phyloP scores from a whole-genome alignment of 73 alveolate genomes.

The Tetrahymena borealis region DNA sequence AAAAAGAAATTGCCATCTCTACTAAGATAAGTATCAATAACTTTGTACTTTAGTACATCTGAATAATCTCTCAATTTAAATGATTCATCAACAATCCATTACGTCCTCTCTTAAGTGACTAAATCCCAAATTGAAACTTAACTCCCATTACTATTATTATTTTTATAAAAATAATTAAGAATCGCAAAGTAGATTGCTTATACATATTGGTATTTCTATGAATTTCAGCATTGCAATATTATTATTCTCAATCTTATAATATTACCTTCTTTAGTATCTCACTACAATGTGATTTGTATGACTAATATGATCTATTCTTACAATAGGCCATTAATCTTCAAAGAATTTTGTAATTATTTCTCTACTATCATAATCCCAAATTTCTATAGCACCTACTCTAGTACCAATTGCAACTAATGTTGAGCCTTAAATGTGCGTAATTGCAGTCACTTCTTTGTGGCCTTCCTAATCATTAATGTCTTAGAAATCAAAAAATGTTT shows the following conservation, averaged over 20 bases:
- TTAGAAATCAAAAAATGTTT: background rate
- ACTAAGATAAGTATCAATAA: background rate
- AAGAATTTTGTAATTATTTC: background rate
- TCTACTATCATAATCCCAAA: background rate
- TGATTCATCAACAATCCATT: background rate
- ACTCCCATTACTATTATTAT: background rate
- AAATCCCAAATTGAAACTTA: background rate
- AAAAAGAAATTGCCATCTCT: background rate
- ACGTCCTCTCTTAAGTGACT: background rate
- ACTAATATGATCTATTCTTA: background rate
- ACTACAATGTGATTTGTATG: background rate
- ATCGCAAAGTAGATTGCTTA: background rate
- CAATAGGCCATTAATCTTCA: background rate
- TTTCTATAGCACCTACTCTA: background rate
- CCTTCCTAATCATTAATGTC: background rate
- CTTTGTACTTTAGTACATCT: background rate
- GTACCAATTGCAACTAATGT: background rate
- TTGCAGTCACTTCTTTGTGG: background rate
- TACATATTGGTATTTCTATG: too few species aligned
- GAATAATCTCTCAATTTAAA: background rate
- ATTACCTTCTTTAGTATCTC: background rate
- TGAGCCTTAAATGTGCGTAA: background rate
- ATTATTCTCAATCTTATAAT: background rate
- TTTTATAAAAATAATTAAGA: background rate
- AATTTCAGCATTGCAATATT: background rate